Evolutionary conservation across 2,329 filamentous ascomycete species (phyloP), one percentile per base, ranked within the genome.

Genomic region (Lecanicillium sp.): DNA sequence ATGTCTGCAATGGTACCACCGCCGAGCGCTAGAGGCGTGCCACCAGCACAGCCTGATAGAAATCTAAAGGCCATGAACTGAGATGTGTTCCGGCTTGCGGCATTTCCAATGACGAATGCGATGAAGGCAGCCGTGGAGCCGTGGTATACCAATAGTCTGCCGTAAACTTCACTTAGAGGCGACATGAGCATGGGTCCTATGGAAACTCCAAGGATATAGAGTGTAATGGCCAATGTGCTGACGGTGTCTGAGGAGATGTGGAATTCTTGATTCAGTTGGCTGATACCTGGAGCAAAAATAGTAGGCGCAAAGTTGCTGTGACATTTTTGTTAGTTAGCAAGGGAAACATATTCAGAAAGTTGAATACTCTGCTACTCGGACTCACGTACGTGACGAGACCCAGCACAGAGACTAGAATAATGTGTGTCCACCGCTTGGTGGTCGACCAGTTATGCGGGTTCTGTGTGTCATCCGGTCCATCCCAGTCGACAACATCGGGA

Each of bases 381-480:
- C 45, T 5, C 5, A 35, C 38, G 35, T 40, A 33, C 38, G 37
- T 41, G 14, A 33, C 13, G 75, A 80, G 17, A 53, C 47, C 5
- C 57, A 61, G 1, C 57, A 65, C 0, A 57, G 60, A 61, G 57
- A 65, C 6, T 58, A 67, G 9, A 59, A 60, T 53, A 52, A 70
- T 75, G 40, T 54, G 48, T 36, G 68, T 52, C 14, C 75, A 58
- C 55, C 85, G 85, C 57, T 84, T 85, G 48, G 59, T 61, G 37
- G 71, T 72, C 0, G 72, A 63, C 83, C 82, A 86, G 54, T 86
- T 86, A 29, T 77, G 46, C 0, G 81, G 80, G 9, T 68, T 63
- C 49, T 83, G 81, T 0, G 77, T 77, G 56, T 86, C 83, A 43
- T 80, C 72, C 0, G 67, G 66, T 2, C 80, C 79, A 17, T 85